A percentile compares a stretch with the other conserved stretches of the same genome.
Conservation (phyloP, 169 alveolate species). For the Perkinsus olseni region DNA sequence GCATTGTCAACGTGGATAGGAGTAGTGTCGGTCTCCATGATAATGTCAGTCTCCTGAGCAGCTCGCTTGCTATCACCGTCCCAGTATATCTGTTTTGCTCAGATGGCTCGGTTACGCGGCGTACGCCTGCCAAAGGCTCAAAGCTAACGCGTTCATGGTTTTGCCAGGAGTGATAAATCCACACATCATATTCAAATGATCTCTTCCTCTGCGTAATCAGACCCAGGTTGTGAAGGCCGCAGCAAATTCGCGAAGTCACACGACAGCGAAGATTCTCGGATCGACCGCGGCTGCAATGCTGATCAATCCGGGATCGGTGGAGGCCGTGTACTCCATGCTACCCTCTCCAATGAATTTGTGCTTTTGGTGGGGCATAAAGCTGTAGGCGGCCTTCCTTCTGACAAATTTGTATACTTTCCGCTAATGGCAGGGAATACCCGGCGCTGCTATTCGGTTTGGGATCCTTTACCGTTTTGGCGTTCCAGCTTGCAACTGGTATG, state of each 20-base stretch:
- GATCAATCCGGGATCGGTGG: background rate
- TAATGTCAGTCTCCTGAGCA: background rate
- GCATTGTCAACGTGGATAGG: background rate
- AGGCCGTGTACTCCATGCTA: background rate
- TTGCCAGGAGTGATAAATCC: background rate
- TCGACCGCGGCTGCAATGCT: background rate
- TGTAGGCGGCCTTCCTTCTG: background rate
- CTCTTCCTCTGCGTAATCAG: background rate
- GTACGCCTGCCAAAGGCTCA: background rate
- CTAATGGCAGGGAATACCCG: background rate
- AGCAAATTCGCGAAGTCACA: background rate
- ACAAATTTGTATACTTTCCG: background rate
- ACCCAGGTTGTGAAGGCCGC: background rate
- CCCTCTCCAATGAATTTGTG: background rate
- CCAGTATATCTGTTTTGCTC: background rate
- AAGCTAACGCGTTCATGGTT: background rate
- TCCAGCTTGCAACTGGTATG: background rate
- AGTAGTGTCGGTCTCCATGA: background rate
- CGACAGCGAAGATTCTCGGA: background rate
- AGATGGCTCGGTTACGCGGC: background rate
- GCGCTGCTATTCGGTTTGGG: background rate
- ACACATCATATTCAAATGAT: background rate
- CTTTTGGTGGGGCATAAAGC: background rate
- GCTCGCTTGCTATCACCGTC: background rate
- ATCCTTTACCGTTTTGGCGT: background rate